phyloP scores from a whole-genome alignment of 306 rosid genomes.

The Trifolium subterraneum region DNA sequence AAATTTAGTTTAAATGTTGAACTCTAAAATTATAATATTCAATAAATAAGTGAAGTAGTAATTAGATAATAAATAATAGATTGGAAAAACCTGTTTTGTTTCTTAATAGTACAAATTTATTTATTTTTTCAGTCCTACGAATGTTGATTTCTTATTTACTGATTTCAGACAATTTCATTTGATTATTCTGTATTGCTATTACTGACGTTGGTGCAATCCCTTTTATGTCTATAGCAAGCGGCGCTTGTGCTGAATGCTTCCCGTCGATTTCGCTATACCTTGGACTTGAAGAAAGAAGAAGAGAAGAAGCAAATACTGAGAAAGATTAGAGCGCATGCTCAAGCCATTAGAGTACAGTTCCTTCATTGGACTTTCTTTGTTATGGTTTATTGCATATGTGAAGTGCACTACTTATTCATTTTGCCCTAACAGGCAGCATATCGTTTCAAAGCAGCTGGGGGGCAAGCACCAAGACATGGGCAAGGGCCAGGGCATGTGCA shows the following conservation, averaged over 20 bases:
- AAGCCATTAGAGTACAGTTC: constrained; percentile 74
- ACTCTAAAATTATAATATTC: too few relatives aligned
- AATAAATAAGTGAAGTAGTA: too few relatives aligned
- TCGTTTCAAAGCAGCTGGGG: constrained; percentile 64
- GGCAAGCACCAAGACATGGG: not conserved
- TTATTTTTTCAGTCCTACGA: constrained; percentile 1
- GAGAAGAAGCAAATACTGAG: constrained; percentile 68
- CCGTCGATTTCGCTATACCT: constrained; percentile 97
- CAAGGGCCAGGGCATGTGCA: not conserved
- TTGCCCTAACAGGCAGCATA: constrained; percentile 75
- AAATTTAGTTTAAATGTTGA: too few relatives aligned
- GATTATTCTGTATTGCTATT: constrained; percentile 28
- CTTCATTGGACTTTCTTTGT: constrained; percentile 38
- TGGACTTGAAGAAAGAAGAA: constrained; percentile 94
- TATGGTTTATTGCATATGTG: constrained; percentile 13
- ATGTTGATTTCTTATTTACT: constrained; percentile 17
- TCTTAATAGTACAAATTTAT: not conserved
- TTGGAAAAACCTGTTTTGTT: not conserved
- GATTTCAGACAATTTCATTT: constrained; percentile 1
- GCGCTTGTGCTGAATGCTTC: constrained; percentile 99
- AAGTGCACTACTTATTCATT: constrained; percentile 38
- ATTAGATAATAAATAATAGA: too few relatives aligned
- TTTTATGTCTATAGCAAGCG: constrained; percentile 71
- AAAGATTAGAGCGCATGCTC: constrained; percentile 86
- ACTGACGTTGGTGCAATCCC: constrained; percentile 14